A percentile compares a stretch with the other conserved stretches of the same genome.
Conservation (phyloP, 1,284 basidiomycete species). For the Fomitopsis pinicola region DNA sequence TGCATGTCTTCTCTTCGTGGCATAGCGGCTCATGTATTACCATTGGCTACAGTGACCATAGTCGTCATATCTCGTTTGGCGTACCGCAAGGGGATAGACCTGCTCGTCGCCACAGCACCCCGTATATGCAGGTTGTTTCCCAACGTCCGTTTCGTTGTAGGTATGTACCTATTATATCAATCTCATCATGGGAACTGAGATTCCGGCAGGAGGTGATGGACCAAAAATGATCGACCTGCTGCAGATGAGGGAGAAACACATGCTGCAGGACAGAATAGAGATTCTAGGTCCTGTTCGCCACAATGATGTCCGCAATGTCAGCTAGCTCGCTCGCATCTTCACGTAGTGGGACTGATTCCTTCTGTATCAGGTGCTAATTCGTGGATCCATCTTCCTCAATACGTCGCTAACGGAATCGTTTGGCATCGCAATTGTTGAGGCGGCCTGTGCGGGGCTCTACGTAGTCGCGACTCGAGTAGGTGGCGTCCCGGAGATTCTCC, state of each 20-base stretch:
- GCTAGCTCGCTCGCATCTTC: conserved; percentile 17
- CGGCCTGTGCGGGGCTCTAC: conserved; percentile 91
- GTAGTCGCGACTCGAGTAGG: conserved; percentile 94
- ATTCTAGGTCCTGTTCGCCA: conserved; percentile 82
- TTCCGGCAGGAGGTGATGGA: conserved; percentile 76
- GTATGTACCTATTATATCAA: conserved; percentile 35
- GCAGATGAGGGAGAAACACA: conserved; percentile 91
- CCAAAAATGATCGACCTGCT: conserved; percentile 94
- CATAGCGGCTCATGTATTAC: background rate
- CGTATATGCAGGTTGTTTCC: conserved; percentile 83
- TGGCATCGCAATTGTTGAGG: conserved; percentile 95
- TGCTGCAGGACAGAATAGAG: conserved; percentile 88
- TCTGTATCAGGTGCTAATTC: conserved; percentile 61
- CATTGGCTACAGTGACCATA: conserved; percentile 69
- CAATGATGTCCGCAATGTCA: conserved; percentile 77
- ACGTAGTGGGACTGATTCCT: background rate
- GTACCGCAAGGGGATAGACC: conserved; percentile 96
- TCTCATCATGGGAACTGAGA: background rate
- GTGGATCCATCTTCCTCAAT: conserved; percentile 91
- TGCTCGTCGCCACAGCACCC: conserved; percentile 90
- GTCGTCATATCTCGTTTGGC: conserved; percentile 94
- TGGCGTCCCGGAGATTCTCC: conserved; percentile 94
- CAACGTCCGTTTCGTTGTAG: conserved; percentile 85
- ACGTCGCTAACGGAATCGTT: conserved; percentile 97
- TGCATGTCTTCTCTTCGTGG: background rate